Base-by-base conservation (phyloP, 2,329 filamentous ascomycete species). In the Phoma herbarum region DNA sequence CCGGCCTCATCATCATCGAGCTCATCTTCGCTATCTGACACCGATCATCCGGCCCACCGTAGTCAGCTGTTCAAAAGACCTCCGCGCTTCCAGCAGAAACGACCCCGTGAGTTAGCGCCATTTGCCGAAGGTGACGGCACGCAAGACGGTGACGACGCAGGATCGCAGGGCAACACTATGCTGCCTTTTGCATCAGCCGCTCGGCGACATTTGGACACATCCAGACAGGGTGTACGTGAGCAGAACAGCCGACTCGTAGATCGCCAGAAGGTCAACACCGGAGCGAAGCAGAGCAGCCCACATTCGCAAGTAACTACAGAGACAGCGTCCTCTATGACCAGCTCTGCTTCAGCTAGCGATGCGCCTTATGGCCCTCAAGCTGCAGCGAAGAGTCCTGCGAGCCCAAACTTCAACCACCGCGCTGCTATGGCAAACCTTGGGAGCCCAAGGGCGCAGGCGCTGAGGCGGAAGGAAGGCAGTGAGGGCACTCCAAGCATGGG, bases 361-460 rank as follows among this genome's bases (percentile, higher is more conserved):
- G 63, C 63, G 16, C 59, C 57, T 10, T 45, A 52, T n/a, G 61
- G 59, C 4, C 61, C 69, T n/a, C 62, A 59, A 10, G 57, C 66
- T 33, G 66, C 58, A 4, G 43, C 62, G 18, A 65, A 55, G 46
- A 66, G 65, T 25, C 68, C 71, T 18, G 60, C 67, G n/a, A 70
- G 71, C 2, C 62, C 81, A 10, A 77, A 74, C 41, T 87, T 88
- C 1, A 83, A 84, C 22, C 83, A 87, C 23, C 84, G 84, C 14
- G 81, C 84, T 7, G 88, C 90, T 42, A 69, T 88, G 47, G 80
- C 84, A 2, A 83, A 82, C 25, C 79, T 84, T 43, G 67, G 68
- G n/a, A 86, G 84, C 66, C 84, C 86, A 1, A 76, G 26, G 28
- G 65, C 52, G 45, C 20, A 71, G 62, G 52, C 57, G 10, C 23